A percentile compares a stretch with the other conserved stretches of the same genome.
These are phyloP conservation scores for Nakataea oryzae DNA, from an alignment of 2,329 filamentous ascomycete genomes.

Conservation along the genomic window DNA sequence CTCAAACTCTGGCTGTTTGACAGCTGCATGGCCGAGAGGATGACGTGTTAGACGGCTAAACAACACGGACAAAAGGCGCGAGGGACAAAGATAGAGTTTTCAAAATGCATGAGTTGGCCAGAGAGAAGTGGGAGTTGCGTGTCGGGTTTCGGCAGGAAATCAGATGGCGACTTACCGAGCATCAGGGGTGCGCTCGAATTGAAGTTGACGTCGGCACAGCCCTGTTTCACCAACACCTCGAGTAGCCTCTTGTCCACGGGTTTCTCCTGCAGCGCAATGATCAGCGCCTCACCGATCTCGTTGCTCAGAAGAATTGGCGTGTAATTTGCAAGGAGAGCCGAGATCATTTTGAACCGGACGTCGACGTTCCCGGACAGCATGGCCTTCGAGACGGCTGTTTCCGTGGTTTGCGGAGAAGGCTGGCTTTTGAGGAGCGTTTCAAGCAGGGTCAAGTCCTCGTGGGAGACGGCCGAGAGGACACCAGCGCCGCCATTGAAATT, in stretches of 20 bases:
- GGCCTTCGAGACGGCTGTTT: slow-evolving; percentile 34
- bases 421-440: slow-evolving; percentile 31
- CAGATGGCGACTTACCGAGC: slow-evolving; percentile 15
- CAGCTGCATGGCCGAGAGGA: slow-evolving; percentile 14
- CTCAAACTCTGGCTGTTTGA: slow-evolving; percentile 31
- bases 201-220: slow-evolving; percentile 41
- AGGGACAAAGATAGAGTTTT: no score
- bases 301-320: slow-evolving; percentile 23
- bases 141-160: not conserved
- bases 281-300: slow-evolving; percentile 30
- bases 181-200: slow-evolving; percentile 31
- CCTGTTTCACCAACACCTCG: slow-evolving; percentile 35
- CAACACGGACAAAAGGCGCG: no score
- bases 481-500: slow-evolving; percentile 42
- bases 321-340: slow-evolving; percentile 31
- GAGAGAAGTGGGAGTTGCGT: not conserved
- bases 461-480: slow-evolving; percentile 34
- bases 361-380: slow-evolving; percentile 32
- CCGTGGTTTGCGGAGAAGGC: slow-evolving; percentile 34
- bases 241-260: slow-evolving; percentile 40
- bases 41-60: not conserved
- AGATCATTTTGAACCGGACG: slow-evolving; percentile 34
- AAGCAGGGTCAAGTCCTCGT: slow-evolving; percentile 35
- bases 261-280: slow-evolving; percentile 28
- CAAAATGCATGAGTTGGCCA: no score